A percentile compares a stretch with the other conserved stretches of the same genome.
Evolutionary conservation across 169 alveolate genomes (phyloP).

Genomic region (Plasmodium gonderi): DNA sequence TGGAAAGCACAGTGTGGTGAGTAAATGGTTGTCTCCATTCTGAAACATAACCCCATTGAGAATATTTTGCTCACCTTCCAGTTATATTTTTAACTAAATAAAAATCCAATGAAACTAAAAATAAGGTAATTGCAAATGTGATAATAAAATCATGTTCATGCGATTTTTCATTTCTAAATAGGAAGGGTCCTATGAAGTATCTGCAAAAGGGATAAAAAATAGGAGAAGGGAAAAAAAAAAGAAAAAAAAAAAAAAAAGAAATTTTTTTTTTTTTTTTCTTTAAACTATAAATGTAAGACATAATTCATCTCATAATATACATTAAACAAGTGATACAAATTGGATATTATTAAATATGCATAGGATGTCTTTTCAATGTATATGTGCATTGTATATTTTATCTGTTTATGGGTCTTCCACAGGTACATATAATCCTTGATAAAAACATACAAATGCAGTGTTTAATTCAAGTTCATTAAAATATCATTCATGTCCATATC

Average conservation of each 20-base stretch:
- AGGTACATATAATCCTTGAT: neutral
- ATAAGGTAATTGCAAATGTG: slow-evolving; percentile 65
- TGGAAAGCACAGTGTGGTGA: neutral
- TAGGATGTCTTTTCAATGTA: neutral
- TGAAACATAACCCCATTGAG: neutral
- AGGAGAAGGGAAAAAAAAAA: neutral
- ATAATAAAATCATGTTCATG: slow-evolving; percentile 66
- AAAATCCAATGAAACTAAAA: slow-evolving; percentile 72
- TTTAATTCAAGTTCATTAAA: neutral
- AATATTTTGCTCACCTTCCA: slow-evolving; percentile 32
- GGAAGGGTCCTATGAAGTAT: slow-evolving; percentile 59
- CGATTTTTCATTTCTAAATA: slow-evolving; percentile 54
- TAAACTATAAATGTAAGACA: no score
- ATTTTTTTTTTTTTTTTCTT: neutral
- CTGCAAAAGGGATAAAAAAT: slow-evolving; percentile 21
- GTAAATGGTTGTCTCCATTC: neutral
- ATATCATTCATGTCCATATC: neutral
- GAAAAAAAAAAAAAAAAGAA: neutral
- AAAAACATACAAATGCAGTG: neutral
- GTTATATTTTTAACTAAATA: slow-evolving; percentile 75
- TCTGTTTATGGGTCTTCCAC: neutral
- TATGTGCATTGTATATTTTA: neutral
- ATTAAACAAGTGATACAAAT: neutral
- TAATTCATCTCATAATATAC: neutral
- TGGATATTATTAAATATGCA: neutral